Evolutionary conservation across 139 green algal species (phyloP), one percentile per base, ranked within the genome.

Genomic region (Picochlorum sp.): DNA sequence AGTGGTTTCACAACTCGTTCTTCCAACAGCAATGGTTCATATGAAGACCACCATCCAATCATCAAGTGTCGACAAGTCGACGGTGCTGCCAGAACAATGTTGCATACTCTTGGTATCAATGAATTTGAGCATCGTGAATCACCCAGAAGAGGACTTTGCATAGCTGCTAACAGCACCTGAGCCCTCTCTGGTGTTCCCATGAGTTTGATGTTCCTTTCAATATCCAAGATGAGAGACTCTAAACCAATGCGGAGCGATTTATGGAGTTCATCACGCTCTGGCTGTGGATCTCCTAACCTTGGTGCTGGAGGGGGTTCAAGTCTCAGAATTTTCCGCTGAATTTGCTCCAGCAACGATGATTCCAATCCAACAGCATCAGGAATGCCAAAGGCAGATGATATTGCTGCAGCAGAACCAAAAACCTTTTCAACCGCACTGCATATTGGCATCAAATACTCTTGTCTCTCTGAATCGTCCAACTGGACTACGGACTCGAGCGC

Each of bases 31-130:
- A 72, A 65, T 6, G 70, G 66, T 0, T 86, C 86, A 75, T 94
- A 95, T 44, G 87, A 81, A 2, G 80, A 72, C 88, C 86, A 94
- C 88, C 88, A 95, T 59, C 83, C 83, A 47, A 93, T 81, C 66
- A 96, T 71, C 50, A 90, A 71, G 74, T 86, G 79, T 21, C 84
- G 67, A 10, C 78, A 75, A 16, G 79, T 72, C 1, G 75, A 72
- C 16, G 84, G 83, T 16, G 88, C 81, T 3, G 66, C 74, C 44
- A 91, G 73, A 23, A 92, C 79, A 38, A 76, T 73, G 38, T 79
- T 81, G 72, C 82, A 91, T 24, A 95, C 69, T 41, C 79, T 72
- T 1, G 89, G 89, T 55, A 96, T 78, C 49, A 95, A 69, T 13
- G 75, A 66, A 52, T 80, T 79, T 32, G 81, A 81, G 52, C 68